Evolutionary conservation across 2,329 filamentous ascomycete species (phyloP), one percentile per base, ranked within the genome.

Genomic region (Aureobasidium subglaciale): DNA sequence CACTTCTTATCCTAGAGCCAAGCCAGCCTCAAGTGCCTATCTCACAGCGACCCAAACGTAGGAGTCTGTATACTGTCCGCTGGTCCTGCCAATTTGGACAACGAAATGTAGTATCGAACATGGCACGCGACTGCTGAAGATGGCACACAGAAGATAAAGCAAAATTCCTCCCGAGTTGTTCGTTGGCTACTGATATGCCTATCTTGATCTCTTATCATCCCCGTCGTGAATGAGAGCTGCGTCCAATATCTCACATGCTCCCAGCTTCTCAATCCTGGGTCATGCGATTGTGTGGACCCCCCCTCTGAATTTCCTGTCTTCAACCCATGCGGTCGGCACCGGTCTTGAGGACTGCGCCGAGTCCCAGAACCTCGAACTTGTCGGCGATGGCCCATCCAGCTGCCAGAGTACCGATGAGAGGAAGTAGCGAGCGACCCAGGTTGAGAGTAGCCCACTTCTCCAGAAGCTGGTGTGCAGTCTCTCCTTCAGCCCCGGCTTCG

Each of bases 371-470:
- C 45, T 63, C 61, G 34, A 61, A 58, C 20, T 63, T 59, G 38
- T 66, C 64, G 2, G 64, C 58, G 20, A 63, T 63, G n/a, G 64
- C 65, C 64, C 64, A 67, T 30, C 61, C 60, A 22, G 64, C 64
- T 11, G 58, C 25, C 13, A 61, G n/a, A 11, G 63, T 60, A 34
- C 55, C 61, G 37, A 65, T 24, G 16, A 53, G 58, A 43, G 61
- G 58, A 34, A 66, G 56, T 11, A 69, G 54, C 2, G 70, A 68
- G 16, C 77, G 64, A 5, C 67, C 73, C 32, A 83, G 59, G 62
- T 82, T 82, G 61, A 82, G 63, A 48, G 73, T 68, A 3, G 72
- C 79, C 54, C 81, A 84, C 57, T 68, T 70, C 62, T 83, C 79
- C 34, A 84, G 71, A 61, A 83, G 64, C 57, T 68, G 71, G 65